Evolutionary conservation across 495 filamentous ascomycete species (phyloP).

Genomic region (Penicillium odoratum): DNA sequence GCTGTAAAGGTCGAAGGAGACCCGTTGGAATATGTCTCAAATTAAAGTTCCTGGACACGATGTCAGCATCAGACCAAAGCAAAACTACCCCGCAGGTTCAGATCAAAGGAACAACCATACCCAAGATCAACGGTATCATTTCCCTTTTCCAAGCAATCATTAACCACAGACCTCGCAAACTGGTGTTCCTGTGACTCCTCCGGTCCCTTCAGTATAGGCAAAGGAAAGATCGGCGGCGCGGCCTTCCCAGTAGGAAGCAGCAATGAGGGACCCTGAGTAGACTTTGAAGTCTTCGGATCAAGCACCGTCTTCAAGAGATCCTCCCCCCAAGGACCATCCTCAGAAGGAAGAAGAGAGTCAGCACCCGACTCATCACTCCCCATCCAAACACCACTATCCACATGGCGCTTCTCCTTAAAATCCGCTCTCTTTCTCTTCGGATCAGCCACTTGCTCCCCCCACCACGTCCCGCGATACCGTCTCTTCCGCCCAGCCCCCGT

Average conservation of each 20-base stretch:
- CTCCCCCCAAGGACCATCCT: conserved; percentile 43
- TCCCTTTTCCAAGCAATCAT: conserved; percentile 60
- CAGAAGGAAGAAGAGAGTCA: conserved; percentile 35
- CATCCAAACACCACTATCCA: conserved; percentile 86
- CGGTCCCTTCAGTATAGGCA: conserved; percentile 19
- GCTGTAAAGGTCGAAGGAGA: conserved; percentile 56
- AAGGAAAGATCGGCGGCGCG: conserved; percentile 5
- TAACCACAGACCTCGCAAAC: conserved; percentile 44
- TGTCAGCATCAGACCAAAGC: conserved; percentile 21
- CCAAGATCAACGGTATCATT: conserved; percentile 63
- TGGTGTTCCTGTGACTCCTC: conserved; percentile 41
- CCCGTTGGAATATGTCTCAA: conserved; percentile 34
- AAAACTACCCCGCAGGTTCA: not conserved
- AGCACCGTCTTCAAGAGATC: conserved; percentile 34
- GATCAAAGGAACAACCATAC: conserved; percentile 43
- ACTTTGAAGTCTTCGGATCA: conserved; percentile 13
- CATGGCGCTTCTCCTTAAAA: conserved; percentile 55
- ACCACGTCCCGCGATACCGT: conserved; percentile 72
- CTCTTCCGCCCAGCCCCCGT: conserved; percentile 55
- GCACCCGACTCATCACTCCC: conserved; percentile 57
- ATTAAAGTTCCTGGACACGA: conserved; percentile 26
- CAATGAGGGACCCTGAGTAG: conserved; percentile 1
- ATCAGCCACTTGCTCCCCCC: conserved; percentile 55
- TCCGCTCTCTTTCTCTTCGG: conserved; percentile 57
- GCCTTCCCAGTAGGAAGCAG: not conserved